Percentiles rank a stretch among this genome's conserved stretches.
phyloP scores from a whole-genome alignment of 2,329 filamentous ascomycete genomes.

The Penicillium vulpinum region DNA sequence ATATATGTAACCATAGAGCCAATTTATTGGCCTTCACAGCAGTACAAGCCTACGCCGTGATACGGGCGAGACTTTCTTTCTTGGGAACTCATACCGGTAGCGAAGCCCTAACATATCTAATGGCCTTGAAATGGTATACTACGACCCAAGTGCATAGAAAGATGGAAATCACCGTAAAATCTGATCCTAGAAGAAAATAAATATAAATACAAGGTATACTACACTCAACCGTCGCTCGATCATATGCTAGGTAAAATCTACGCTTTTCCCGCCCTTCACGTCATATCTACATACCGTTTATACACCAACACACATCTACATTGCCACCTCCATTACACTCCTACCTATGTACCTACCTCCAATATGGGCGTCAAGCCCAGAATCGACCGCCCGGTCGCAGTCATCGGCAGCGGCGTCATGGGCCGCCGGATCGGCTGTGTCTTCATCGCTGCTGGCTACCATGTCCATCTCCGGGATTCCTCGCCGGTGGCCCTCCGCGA shows the following conservation, averaged over 20 bases:
- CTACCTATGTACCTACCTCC: no score
- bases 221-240: neutral
- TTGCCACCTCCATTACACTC: neutral
- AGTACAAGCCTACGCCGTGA: neutral
- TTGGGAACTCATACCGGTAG: neutral
- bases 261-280: neutral
- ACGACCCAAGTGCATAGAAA: neutral
- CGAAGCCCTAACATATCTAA: neutral
- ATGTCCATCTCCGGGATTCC: conserved; percentile 27
- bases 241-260: neutral
- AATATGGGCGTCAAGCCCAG: conserved; percentile 4
- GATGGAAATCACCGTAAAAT: neutral
- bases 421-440: conserved; percentile 39
- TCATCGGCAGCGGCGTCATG: conserved; percentile 43
- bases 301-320: neutral
- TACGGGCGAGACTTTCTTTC: neutral
- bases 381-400: conserved; percentile 33
- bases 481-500: conserved; percentile 27
- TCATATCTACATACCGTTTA: conserved; percentile 1
- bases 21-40: neutral
- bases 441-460: conserved; percentile 29
- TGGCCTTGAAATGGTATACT: neutral
- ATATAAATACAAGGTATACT: neutral
- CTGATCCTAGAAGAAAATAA: neutral
- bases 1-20: neutral